Evolutionary conservation across 805 yeast genomes (phyloP).

Genomic region (Cyberlindnera maclurae): DNA sequence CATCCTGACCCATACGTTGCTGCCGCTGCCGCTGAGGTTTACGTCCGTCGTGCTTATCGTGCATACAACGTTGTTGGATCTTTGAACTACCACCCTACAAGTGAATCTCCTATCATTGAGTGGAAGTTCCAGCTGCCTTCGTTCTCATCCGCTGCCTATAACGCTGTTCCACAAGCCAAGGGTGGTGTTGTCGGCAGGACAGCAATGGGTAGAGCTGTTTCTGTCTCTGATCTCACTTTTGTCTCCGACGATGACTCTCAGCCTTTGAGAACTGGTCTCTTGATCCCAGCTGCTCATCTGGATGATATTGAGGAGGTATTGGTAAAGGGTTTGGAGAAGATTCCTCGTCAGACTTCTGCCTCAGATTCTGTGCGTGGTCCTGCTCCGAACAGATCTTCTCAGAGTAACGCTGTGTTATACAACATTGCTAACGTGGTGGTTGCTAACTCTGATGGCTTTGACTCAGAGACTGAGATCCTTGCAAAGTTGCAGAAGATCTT

Average conservation of each 20-base stretch:
- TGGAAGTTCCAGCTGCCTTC: conserved; percentile 88
- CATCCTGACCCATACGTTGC: conserved; percentile 83
- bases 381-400: conserved; percentile 38
- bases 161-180: conserved; percentile 51
- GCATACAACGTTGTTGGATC: conserved; percentile 87
- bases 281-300: conserved; percentile 72
- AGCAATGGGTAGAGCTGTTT: conserved; percentile 73
- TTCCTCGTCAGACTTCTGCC: conserved; percentile 41
- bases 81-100: conserved; percentile 51
- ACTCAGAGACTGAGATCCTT: conserved; percentile 61
- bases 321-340: conserved; percentile 62
- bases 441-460: conserved; percentile 66
- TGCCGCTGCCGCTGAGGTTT: conserved; percentile 94
- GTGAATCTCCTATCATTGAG: conserved; percentile 61
- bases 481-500: conserved; percentile 56
- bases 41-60: conserved; percentile 93
- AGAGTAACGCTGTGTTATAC: conserved; percentile 36
- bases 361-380: conserved; percentile 33
- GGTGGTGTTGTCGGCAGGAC: conserved; percentile 34
- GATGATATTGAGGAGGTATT: conserved; percentile 88
- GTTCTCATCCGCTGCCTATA: conserved; percentile 63
- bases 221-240: conserved; percentile 87
- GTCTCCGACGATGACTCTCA: conserved; percentile 63
- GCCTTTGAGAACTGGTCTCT: conserved; percentile 76
- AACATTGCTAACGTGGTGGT: conserved; percentile 83